Base-by-base conservation (phyloP, 345 rosid genomes). In the Eucalyptus leucophloia region DNA sequence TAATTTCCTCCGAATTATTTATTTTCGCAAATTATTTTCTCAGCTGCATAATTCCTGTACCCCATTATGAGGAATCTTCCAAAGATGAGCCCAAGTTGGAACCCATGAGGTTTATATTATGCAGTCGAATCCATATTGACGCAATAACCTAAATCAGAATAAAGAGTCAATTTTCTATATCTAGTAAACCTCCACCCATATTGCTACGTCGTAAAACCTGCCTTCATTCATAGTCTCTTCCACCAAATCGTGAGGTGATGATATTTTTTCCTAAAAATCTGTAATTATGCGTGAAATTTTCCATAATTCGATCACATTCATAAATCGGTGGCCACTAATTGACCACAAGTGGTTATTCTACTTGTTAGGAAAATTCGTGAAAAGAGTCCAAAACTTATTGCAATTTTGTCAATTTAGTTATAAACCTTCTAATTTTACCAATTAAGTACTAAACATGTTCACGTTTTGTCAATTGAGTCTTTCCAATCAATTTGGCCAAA, bases 351-450 rank as follows among this genome's bases (percentile, higher is more conserved):
- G 37, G 21, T 65, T 0, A n/a, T 7, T n/a, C 77, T 65, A 65
- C 19, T 2, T 7, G 37, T 65, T 65, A 65, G 8, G 37, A 53
- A 53, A 53, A 53, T 53, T 53, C 5, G 0, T 53, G 56, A 53
- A 53, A 53, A 53, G 24, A 19, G 56, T 53, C 24, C 24, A 53
- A 19, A 53, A 18, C 2, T 19, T 53, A 53, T 7, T 53, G 24
- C 10, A 19, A 19, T 53, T 53, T 53, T 53, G 24, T 53, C 8
- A 50, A 16, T 50, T 50, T 53, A 53, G 5, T 53, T 53, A 8
- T 53, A 51, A 18, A 51, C 9, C 10, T 53, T 53, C 2, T 19
- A 53, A 53, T 7, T 1, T 53, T 19, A 0, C 24, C 10, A 53
- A 53, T 7, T 53, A 53, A 53, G 10, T 19, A 53, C 24, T 53